Evolutionary conservation across 129 eudicot genomes (phyloP).

Genomic region (Glebionis coronaria): DNA sequence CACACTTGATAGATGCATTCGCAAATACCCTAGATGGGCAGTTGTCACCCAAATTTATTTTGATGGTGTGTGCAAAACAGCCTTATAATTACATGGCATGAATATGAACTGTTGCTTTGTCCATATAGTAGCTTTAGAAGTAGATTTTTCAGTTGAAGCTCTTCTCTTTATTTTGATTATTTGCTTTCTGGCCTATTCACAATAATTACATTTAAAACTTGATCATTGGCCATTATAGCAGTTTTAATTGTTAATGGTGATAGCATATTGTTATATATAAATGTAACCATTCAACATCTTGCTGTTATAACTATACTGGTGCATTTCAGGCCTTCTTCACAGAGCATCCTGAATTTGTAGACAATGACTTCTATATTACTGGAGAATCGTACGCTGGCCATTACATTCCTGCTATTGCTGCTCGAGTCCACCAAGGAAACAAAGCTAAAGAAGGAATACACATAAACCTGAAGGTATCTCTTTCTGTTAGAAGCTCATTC

Average conservation of each 20-base stretch:
- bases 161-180: background rate
- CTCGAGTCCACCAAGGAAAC: constrained; percentile 80
- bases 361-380: constrained; percentile 76
- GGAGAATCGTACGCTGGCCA: constrained; percentile 99
- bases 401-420: constrained; percentile 86
- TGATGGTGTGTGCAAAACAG: background rate
- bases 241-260: background rate
- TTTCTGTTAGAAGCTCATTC: background rate
- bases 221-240: background rate
- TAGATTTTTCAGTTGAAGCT: background rate
- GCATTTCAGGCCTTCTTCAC: constrained; percentile 59
- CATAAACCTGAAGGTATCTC: constrained; percentile 64
- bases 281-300: too few species aligned
- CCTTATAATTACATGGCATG: background rate
- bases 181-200: background rate
- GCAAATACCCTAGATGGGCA: too few species aligned
- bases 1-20: too few species aligned
- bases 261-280: too few species aligned
- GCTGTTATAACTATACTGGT: too few species aligned
- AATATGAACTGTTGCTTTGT: background rate
- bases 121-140: background rate
- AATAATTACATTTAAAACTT: background rate
- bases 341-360: constrained; percentile 63
- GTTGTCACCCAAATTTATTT: background rate
- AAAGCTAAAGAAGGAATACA: constrained; percentile 70